Evolutionary conservation across 78 protist genomes (phyloP), one percentile per base, ranked within the genome.

Genomic region (Dictyostelium brefeldianum): DNA sequence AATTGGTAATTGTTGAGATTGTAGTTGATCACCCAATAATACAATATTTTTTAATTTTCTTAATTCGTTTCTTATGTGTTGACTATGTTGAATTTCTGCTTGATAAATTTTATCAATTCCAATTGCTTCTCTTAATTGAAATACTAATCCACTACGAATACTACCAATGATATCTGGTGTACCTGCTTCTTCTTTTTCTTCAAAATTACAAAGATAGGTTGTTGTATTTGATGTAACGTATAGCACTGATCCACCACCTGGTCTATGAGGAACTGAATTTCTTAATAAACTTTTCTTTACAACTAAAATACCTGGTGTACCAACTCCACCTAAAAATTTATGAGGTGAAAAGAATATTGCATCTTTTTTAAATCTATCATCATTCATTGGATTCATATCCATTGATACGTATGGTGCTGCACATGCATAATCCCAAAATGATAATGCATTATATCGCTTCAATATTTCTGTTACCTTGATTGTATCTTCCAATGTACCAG

Each of bases 241-340:
- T 41, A 83, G 50, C 5, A 98, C 99, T 22, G 96, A 93, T 0
- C 99, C 99, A 12, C 99, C 99, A 5, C 98, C 99, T 12, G 95
- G 91, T 12, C 73, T n/a, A 29, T 43, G 96, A 51, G 62, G 70
- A 1, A 48, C 18, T 8, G 20, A 29, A 69, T 70, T 83, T 54
- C 29, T 48, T 47, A 94, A 53, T 31, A 98, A 48, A 25, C n/a
- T 10, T 48, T 80, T 62, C 59, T 95, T 92, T 56, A 78, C 82
- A 15, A 96, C 78, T 43, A 98, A 94, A 5, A 98, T 69, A 48
- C 99, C 98, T 0, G 99, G 97, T 50, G 98, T 94, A 14, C 90
- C 89, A 15, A 96, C 97, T 9, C 99, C 99, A 18, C 99, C 99
- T 5, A 94, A 59, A 67, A 98, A 78, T 96, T 98, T 98, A 95